Conservation (phyloP, 2,329 filamentous ascomycete species). For the Paecilomyces variotii region DNA sequence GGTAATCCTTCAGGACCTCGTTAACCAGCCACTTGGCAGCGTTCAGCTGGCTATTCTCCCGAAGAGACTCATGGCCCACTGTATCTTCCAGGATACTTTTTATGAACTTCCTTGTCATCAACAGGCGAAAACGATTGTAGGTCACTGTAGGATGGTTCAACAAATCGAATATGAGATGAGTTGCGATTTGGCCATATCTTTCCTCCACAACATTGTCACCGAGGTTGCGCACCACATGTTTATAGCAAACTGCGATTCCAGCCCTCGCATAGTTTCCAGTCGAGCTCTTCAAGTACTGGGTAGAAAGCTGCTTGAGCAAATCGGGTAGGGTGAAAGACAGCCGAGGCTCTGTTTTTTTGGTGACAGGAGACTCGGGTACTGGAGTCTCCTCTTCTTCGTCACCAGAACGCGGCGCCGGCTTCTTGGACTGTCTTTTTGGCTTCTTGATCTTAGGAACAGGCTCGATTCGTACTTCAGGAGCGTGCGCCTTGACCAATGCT, state of each 20-base stretch:
- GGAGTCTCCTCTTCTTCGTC: slow-evolving; percentile 65
- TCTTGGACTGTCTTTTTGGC: slow-evolving; percentile 65
- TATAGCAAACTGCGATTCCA: slow-evolving; percentile 80
- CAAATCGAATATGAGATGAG: slow-evolving; percentile 72
- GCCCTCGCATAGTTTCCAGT: slow-evolving; percentile 75
- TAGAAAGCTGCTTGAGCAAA: slow-evolving; percentile 69
- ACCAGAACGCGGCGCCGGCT: slow-evolving; percentile 46
- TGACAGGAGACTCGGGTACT: slow-evolving; percentile 65
- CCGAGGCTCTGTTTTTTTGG: slow-evolving; percentile 62
- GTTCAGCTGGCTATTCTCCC: slow-evolving; percentile 79
- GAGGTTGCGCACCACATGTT: slow-evolving; percentile 67
- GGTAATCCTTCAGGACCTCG: slow-evolving; percentile 87
- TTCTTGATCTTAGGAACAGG: slow-evolving; percentile 56
- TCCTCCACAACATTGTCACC: slow-evolving; percentile 76
- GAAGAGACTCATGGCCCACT: slow-evolving; percentile 71
- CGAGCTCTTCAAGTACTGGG: slow-evolving; percentile 68
- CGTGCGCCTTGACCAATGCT: slow-evolving; percentile 73
- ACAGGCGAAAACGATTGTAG: slow-evolving; percentile 78
- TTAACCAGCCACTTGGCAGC: slow-evolving; percentile 78
- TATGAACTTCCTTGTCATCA: slow-evolving; percentile 78
- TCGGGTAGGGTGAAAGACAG: slow-evolving; percentile 69
- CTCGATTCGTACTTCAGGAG: slow-evolving; percentile 48
- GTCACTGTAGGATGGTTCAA: slow-evolving; percentile 66
- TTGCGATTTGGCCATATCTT: slow-evolving; percentile 72
- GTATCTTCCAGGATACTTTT: slow-evolving; percentile 77